These are phyloP conservation scores for Ceratobasidium sp. DNA, from an alignment of 1,284 basidiomycete species.

Conservation along the genomic window DNA sequence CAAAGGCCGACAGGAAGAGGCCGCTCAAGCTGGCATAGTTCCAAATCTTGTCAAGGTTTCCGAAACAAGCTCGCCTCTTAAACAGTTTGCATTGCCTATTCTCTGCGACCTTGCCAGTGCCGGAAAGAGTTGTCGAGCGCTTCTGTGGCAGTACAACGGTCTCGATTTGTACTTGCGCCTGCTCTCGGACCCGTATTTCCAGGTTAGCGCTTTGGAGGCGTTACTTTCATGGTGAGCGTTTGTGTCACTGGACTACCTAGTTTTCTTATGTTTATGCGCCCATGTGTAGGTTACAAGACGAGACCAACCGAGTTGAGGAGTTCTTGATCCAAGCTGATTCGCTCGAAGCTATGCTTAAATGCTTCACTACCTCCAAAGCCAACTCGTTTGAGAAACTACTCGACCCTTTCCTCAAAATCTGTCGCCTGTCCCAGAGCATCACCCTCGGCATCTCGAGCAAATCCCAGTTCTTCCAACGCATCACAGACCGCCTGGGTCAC, in stretches of 20 bases:
- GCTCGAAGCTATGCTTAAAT: conserved; percentile 79
- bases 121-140: conserved; percentile 87
- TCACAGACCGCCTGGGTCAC: conserved; percentile 86
- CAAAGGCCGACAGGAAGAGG: conserved; percentile 95
- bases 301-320: conserved; percentile 93
- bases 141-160: conserved; percentile 91
- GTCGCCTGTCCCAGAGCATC: conserved; percentile 81
- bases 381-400: conserved; percentile 95
- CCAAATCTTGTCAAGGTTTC: conserved; percentile 91
- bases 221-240: conserved; percentile 84
- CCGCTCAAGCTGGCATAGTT: conserved; percentile 93
- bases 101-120: conserved; percentile 95
- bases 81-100: conserved; percentile 96
- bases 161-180: conserved; percentile 85
- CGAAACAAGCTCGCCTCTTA: conserved; percentile 87
- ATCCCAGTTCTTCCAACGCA: conserved; percentile 85
- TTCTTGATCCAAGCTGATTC: conserved; percentile 78
- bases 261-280: background rate
- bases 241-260: background rate
- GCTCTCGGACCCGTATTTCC: conserved; percentile 94
- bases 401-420: conserved; percentile 92
- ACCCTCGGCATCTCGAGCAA: conserved; percentile 80
- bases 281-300: conserved; percentile 85
- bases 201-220: conserved; percentile 91
- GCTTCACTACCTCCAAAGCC: conserved; percentile 89